Percentiles rank a stretch among this genome's conserved stretches.
phyloP scores from a whole-genome alignment of 768 basidiomycete species.

The Hirschioporus abietinus region DNA sequence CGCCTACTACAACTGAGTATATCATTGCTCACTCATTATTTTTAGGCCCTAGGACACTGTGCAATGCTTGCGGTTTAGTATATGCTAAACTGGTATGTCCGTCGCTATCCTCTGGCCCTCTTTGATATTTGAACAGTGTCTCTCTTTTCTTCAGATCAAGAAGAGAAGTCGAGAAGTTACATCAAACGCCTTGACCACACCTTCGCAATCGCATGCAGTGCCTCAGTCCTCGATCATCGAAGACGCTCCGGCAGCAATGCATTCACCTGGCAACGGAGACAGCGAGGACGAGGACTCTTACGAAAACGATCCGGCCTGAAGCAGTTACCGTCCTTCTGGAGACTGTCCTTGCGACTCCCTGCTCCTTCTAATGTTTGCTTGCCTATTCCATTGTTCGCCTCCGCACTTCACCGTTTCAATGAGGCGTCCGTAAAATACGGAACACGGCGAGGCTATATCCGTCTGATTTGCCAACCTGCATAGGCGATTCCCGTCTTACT shows the following conservation, averaged over 20 bases:
- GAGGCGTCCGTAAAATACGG: conserved; percentile 17
- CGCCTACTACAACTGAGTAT: neutral
- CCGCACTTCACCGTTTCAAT: conserved; percentile 13
- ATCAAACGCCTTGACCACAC: conserved; percentile 2
- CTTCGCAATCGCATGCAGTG: neutral
- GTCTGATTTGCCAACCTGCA: conserved; percentile 10
- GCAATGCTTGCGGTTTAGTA: conserved; percentile 83
- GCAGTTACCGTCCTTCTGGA: conserved; percentile 13
- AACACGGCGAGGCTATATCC: conserved; percentile 14
- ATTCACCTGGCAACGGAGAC: conserved; percentile 18
- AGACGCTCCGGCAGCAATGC: conserved; percentile 2
- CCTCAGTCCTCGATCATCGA: neutral
- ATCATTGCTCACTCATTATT: conserved; percentile 13
- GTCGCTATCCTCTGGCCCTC: too few relatives aligned
- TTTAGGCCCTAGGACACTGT: conserved; percentile 73
- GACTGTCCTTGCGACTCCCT: conserved; percentile 20
- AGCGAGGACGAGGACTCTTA: conserved; percentile 28
- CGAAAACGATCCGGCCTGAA: conserved; percentile 7
- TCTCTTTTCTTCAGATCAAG: conserved; percentile 1
- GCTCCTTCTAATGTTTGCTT: conserved; percentile 15
- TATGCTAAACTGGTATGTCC: conserved; percentile 76
- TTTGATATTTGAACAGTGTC: neutral
- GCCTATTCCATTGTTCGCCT: neutral
- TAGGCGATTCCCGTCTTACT: neutral
- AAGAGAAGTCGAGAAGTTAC: conserved; percentile 3